These are phyloP conservation scores for Protomyces pachydermus DNA, from an alignment of 1,139 yeast species.

Conservation along the genomic window DNA sequence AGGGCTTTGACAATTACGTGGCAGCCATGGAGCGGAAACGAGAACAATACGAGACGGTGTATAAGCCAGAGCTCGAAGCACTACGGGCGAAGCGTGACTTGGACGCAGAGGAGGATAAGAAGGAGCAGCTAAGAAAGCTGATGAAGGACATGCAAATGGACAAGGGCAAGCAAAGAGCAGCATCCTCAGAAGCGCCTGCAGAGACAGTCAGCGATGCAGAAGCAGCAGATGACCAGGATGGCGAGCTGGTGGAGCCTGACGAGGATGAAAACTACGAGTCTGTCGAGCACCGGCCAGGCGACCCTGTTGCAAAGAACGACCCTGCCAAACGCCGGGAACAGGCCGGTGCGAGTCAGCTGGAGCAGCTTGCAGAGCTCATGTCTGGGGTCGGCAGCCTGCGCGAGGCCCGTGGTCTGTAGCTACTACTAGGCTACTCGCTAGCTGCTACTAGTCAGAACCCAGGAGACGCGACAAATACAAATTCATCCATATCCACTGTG, in stretches of 20 bases:
- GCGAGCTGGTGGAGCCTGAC: constrained; percentile 27
- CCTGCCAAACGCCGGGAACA: background rate
- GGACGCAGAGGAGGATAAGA: constrained; percentile 66
- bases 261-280: constrained; percentile 25
- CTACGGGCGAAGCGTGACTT: constrained; percentile 71
- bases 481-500: no score
- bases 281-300: constrained; percentile 15
- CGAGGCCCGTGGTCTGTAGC: constrained; percentile 6
- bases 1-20: constrained; percentile 86
- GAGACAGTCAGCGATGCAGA: constrained; percentile 17
- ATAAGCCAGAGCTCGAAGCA: constrained; percentile 80
- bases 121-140: constrained; percentile 61
- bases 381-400: constrained; percentile 11
- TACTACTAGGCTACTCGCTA: background rate
- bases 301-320: background rate
- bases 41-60: constrained; percentile 77
- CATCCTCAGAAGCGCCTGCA: background rate
- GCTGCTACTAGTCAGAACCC: background rate
- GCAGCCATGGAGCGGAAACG: constrained; percentile 78
- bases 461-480: background rate
- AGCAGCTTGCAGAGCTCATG: constrained; percentile 14
- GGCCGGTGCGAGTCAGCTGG: background rate
- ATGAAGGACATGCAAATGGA: constrained; percentile 70
- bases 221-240: constrained; percentile 20
- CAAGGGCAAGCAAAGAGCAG: background rate